Evolutionary conservation across 805 yeast species (phyloP), one percentile per base, ranked within the genome.

Genomic region (Lachancea kluyveri): DNA sequence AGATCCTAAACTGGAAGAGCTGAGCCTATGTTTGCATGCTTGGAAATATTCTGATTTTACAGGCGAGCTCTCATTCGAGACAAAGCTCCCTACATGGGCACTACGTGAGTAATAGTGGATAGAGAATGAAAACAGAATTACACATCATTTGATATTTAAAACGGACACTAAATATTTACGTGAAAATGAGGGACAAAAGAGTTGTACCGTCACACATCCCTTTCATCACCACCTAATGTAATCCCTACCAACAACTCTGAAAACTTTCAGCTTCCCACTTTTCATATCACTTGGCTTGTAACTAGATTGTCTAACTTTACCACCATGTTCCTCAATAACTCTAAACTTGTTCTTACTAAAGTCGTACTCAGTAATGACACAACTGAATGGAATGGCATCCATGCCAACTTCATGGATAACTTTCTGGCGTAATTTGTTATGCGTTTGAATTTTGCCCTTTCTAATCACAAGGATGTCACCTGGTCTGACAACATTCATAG

Each of bases 381-480:
- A 75, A 9, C 71, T 62, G 43, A 68, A 71, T 3, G 79, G 72
- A 4, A 32, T 28, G 3, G 65, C 70, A 8, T 68, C 70, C 24
- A 59, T 60, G 9, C 94, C 94, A 10, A 77, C 65, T 5, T 70
- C 71, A n/a, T 68, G 54, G 2, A 67, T 46, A 14, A 77, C 71
- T 59, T 80, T 79, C 46, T 67, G 72, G 33, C 67, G 72, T 22
- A 77, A 49, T 20, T 72, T 67, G 31, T 70, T 68, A 44, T 78
- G 84, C 5, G 77, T 72, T 40, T 72, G 74, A 59, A 90, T 88
- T 39, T 70, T 70, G 5, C 86, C 95, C 35, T 76, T 76, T 46
- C 78, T 72, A 40, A 86, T 71, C 31, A 86, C 82, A 24, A 86
- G 58, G 7, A 90, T 67, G 55, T 92, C 97, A 38, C 98, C 98